Conservation (phyloP, 2,329 filamentous ascomycete genomes). For the Talaromyces marneffei region DNA sequence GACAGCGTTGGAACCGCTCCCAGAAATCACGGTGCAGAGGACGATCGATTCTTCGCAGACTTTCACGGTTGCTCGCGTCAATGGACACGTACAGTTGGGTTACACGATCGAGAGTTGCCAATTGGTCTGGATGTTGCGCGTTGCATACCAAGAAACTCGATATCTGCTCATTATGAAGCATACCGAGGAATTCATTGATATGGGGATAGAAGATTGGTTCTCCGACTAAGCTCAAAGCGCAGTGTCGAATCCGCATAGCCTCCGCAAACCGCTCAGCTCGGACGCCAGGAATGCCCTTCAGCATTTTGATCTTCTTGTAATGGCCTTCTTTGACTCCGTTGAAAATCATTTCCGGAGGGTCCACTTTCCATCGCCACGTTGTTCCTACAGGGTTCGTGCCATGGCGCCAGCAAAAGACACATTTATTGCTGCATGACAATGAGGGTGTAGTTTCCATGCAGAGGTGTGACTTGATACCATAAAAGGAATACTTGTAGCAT, state of each 20-base stretch:
- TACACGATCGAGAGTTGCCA: constrained; percentile 73
- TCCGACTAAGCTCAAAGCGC: constrained; percentile 83
- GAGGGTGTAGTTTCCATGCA: constrained; percentile 98
- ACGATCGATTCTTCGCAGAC: constrained; percentile 79
- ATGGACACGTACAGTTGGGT: constrained; percentile 97
- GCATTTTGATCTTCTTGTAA: constrained; percentile 96
- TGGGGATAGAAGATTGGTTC: constrained; percentile 99
- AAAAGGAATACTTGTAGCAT: constrained; percentile 97
- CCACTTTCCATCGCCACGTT: constrained; percentile 93
- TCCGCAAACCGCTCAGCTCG: constrained; percentile 86
- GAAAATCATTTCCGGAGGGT: constrained; percentile 84
- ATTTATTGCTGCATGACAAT: constrained; percentile 94
- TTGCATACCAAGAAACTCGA: constrained; percentile 96
- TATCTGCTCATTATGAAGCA: constrained; percentile 81
- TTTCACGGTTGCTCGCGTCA: constrained; percentile 86
- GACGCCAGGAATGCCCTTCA: constrained; percentile 88
- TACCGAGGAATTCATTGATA: constrained; percentile 82
- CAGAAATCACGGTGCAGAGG: constrained; percentile 94
- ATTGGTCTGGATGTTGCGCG: constrained; percentile 88
- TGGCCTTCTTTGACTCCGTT: constrained; percentile 83
- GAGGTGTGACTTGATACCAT: constrained; percentile 90
- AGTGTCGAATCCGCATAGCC: constrained; percentile 89
- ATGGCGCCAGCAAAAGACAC: constrained; percentile 98
- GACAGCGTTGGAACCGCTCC: constrained; percentile 87
- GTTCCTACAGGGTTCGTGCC: constrained; percentile 96